A percentile compares a stretch with the other conserved stretches of the same genome.
phyloP scores from a whole-genome alignment of 1,284 basidiomycete species.

The Boletellus deceptivus region DNA sequence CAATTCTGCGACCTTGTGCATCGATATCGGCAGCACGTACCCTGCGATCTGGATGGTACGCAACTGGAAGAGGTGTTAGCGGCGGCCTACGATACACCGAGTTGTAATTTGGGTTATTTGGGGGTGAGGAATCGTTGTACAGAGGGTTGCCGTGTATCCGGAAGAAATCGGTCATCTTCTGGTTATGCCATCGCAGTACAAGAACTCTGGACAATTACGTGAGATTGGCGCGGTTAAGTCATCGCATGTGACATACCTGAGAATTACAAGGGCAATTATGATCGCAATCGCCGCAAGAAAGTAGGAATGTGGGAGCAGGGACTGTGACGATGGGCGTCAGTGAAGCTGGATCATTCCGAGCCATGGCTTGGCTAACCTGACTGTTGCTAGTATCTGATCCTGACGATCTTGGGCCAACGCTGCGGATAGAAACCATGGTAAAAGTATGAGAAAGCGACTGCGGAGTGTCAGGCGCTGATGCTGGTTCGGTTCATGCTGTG shows the following conservation, averaged over 20 bases:
- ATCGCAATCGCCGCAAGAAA: slow-evolving; percentile 19
- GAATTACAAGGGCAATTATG: slow-evolving; percentile 17
- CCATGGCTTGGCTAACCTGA: slow-evolving; percentile 17
- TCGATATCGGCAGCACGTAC: slow-evolving; percentile 38
- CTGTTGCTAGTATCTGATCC: background rate
- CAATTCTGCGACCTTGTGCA: slow-evolving; percentile 36
- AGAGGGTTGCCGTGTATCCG: background rate
- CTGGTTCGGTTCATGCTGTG: background rate
- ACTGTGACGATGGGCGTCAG: slow-evolving; percentile 9
- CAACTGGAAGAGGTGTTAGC: slow-evolving; percentile 19
- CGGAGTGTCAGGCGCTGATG: background rate
- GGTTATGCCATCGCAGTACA: slow-evolving; percentile 24
- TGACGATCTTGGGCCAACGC: slow-evolving; percentile 1
- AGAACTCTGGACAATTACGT: slow-evolving; percentile 14
- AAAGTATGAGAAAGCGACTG: background rate
- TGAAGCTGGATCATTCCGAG: background rate
- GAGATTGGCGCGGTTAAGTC: background rate
- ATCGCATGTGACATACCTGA: slow-evolving; percentile 16
- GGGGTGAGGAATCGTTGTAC: slow-evolving; percentile 5
- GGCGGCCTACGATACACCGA: slow-evolving; percentile 14
- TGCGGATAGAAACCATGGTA: slow-evolving; percentile 12
- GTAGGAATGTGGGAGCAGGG: slow-evolving; percentile 24
- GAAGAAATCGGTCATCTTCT: slow-evolving; percentile 23
- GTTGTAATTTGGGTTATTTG: background rate
- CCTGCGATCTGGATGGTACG: slow-evolving; percentile 18